Evolutionary conservation across 345 rosid genomes (phyloP).

Genomic region (Clarkia xantiana): DNA sequence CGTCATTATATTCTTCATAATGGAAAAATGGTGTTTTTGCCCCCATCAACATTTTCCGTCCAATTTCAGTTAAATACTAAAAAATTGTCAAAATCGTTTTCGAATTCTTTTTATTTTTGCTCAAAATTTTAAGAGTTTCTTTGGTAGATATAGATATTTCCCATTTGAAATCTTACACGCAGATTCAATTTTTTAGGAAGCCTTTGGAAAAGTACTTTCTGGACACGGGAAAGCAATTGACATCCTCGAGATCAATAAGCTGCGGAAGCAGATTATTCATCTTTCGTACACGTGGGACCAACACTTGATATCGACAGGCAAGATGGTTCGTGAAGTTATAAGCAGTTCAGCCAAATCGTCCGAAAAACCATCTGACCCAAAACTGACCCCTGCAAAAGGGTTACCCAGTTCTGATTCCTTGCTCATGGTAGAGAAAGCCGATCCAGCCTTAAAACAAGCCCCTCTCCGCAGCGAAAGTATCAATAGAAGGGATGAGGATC

Average conservation of each 20-base stretch:
- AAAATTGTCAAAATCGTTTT: too few species aligned
- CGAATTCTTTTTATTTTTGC: too few species aligned
- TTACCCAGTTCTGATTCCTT: conserved; percentile 26
- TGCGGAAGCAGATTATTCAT: conserved; percentile 62
- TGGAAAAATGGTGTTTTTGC: background rate
- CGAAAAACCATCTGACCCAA: conserved; percentile 42
- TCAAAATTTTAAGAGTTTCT: background rate
- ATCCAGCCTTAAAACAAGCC: conserved; percentile 16
- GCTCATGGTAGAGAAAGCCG: conserved; percentile 23
- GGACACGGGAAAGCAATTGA: conserved; percentile 38
- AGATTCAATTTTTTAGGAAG: conserved; percentile 41
- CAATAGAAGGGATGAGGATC: conserved; percentile 19
- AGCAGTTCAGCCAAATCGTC: conserved; percentile 17
- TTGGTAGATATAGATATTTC: background rate
- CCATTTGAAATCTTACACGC: background rate
- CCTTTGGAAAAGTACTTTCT: conserved; percentile 27
- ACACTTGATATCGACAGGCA: conserved; percentile 39
- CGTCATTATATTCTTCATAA: background rate
- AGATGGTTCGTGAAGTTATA: conserved; percentile 23
- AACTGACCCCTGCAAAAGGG: conserved; percentile 20
- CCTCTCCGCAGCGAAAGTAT: conserved; percentile 13
- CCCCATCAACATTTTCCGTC: too few species aligned
- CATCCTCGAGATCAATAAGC: conserved; percentile 68
- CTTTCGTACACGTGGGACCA: conserved; percentile 82
- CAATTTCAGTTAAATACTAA: too few species aligned